Percentiles rank a stretch among this genome's conserved stretches.
Evolutionary conservation across 768 basidiomycete species (phyloP).

Genomic region (Pulveroboletus frians): DNA sequence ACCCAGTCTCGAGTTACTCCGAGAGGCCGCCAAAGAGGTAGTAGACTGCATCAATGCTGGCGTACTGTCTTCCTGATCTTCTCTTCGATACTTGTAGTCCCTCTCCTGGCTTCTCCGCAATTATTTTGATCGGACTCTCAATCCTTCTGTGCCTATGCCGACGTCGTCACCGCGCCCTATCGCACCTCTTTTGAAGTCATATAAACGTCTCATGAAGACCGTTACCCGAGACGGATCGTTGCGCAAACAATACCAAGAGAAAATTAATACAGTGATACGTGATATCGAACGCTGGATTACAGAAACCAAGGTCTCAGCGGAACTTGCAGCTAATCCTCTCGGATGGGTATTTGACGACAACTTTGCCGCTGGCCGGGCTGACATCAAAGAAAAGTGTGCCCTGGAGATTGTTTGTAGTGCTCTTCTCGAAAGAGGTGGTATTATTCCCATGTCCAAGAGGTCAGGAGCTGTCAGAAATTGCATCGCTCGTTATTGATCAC

Average conservation of each 20-base stretch:
- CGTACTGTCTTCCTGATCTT: not conserved
- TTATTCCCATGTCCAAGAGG: slow-evolving; percentile 86
- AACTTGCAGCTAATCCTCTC: slow-evolving; percentile 40
- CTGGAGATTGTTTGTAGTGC: slow-evolving; percentile 62
- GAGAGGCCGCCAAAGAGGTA: slow-evolving; percentile 73
- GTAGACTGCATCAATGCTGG: slow-evolving; percentile 1
- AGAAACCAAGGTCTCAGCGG: slow-evolving; percentile 63
- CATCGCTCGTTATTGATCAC: slow-evolving; percentile 1
- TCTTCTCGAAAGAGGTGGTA: slow-evolving; percentile 62
- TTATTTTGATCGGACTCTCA: slow-evolving; percentile 77
- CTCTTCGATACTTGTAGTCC: slow-evolving; percentile 43
- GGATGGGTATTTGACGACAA: slow-evolving; percentile 40
- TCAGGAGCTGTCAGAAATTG: slow-evolving; percentile 30
- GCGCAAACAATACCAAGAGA: slow-evolving; percentile 43
- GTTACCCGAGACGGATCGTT: slow-evolving; percentile 63
- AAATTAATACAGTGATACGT: slow-evolving; percentile 46
- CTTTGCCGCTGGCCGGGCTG: slow-evolving; percentile 34
- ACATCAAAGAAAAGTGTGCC: slow-evolving; percentile 60
- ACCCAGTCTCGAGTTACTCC: slow-evolving; percentile 74
- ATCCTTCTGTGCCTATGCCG: slow-evolving; percentile 40
- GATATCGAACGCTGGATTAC: slow-evolving; percentile 76
- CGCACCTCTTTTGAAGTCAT: slow-evolving; percentile 62
- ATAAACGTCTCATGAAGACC: slow-evolving; percentile 64
- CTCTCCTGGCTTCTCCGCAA: slow-evolving; percentile 79
- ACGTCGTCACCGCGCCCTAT: slow-evolving; percentile 48